Conservation (phyloP, 495 filamentous ascomycete genomes). For the Pseudoneurospora amorphoporcata region DNA sequence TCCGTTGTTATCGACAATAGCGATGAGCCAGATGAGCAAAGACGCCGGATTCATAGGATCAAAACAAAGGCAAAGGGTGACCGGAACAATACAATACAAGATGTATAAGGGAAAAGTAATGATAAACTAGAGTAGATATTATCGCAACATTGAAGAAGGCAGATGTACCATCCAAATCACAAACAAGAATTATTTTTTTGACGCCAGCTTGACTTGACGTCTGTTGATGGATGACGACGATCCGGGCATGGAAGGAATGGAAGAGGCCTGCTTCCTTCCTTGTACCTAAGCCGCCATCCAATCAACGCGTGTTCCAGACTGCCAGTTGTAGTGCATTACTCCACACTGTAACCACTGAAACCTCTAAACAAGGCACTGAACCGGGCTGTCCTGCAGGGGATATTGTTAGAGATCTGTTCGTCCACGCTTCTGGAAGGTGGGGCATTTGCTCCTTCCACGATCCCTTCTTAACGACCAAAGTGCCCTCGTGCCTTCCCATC, state of each 20-base stretch:
- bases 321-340: background rate
- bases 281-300: background rate
- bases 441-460: background rate
- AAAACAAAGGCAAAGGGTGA: background rate
- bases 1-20: background rate
- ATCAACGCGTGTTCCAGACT: background rate
- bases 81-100: background rate
- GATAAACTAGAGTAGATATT: background rate
- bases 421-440: background rate
- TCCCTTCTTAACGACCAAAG: background rate
- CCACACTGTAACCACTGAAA: background rate
- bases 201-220: constrained; percentile 8
- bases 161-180: background rate
- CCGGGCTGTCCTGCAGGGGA: background rate
- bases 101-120: background rate
- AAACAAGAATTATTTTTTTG: background rate
- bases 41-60: background rate
- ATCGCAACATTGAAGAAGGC: background rate
- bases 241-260: background rate
- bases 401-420: background rate
- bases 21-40: background rate
- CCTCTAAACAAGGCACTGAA: background rate
- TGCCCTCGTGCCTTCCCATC: background rate
- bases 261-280: background rate
- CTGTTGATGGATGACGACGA: background rate